Base-by-base conservation (phyloP, 306 rosid genomes). In the Mucuna pruriens region DNA sequence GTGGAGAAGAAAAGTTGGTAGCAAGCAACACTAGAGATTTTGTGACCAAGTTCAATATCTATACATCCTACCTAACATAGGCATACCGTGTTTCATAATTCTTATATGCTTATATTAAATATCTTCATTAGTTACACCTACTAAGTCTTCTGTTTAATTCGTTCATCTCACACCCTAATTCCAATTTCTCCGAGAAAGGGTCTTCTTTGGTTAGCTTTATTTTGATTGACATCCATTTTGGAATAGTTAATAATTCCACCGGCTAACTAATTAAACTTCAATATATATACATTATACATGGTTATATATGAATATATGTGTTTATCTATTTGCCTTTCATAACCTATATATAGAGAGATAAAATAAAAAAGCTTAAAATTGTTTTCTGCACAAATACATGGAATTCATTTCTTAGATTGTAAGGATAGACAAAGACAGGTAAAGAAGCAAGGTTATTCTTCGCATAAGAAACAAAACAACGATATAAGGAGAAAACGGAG, bases 1-100 rank as follows among this genome's bases (percentile, higher is more conserved):
- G 80, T 78, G 20, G 7, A 57, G 22, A 66, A 78, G 57, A 79
- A 45, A 75, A 64, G 77, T 65, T 74, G 73, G 75, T 64, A 38
- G 48, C 74, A 49, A 73, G 51, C 33, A 78, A 67, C 9, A 16
- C 45, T 1, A 65, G 45, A 83, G 86, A 77, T 73, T 73, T 82
- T 73, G 31, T 62, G 31, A 77, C 36, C 16, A n/a, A 45, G 39
- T 22, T 46, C 61, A 7, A 2, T 46, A 46, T 25, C 11, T 26
- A 29, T 52, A 34, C 71, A 66, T 66, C 75, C 64, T 40, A 83
- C 86, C 83, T 72, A 64, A 79, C 73, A 48, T 49, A 33, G 7
- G 10, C 60, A 64, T 34, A 71, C 7, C 19, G 23, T 70, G 23
- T 63, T 63, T 12, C 63, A 46, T 65, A 4, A 36, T 44, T 67